Conservation (phyloP, 2,329 filamentous ascomycete genomes). For the Thermothelomyces thermophilus region DNA sequence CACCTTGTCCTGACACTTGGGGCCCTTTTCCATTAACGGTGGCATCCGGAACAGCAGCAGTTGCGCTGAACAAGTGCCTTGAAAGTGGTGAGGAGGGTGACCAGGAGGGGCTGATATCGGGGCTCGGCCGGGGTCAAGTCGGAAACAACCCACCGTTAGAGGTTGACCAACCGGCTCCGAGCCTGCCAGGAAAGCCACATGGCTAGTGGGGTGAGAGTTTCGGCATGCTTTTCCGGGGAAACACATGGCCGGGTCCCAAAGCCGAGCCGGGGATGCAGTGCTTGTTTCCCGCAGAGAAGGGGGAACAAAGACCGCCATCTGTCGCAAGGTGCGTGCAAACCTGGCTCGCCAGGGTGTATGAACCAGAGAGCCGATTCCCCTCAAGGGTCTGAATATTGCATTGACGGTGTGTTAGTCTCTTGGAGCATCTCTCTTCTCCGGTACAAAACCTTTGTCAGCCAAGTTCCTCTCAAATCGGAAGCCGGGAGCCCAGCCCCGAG, state of each 20-base stretch:
- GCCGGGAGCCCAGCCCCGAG: neutral
- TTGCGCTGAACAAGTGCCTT: neutral
- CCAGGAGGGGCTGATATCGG: neutral
- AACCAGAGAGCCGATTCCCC: neutral
- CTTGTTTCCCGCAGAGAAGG: no score
- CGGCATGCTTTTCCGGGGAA: neutral
- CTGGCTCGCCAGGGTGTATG: neutral
- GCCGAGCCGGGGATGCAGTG: neutral
- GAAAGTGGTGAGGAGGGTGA: neutral
- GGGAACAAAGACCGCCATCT: neutral
- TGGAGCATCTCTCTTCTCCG: no score
- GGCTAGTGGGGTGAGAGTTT: neutral
- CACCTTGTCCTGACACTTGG: neutral
- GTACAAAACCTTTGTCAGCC: no score
- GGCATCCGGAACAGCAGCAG: neutral
- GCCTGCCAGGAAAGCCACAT: neutral
- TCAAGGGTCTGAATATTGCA: neutral
- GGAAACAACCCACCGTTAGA: neutral
- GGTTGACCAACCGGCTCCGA: neutral
- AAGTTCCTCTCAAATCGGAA: neutral
- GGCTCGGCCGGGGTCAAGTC: neutral
- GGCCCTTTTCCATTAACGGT: neutral
- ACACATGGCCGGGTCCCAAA: no score
- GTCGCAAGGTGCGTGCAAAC: neutral
- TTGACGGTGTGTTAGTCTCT: neutral